Evolutionary conservation across 1,284 basidiomycete species (phyloP).

Genomic region (Ustilago vetiveriae): DNA sequence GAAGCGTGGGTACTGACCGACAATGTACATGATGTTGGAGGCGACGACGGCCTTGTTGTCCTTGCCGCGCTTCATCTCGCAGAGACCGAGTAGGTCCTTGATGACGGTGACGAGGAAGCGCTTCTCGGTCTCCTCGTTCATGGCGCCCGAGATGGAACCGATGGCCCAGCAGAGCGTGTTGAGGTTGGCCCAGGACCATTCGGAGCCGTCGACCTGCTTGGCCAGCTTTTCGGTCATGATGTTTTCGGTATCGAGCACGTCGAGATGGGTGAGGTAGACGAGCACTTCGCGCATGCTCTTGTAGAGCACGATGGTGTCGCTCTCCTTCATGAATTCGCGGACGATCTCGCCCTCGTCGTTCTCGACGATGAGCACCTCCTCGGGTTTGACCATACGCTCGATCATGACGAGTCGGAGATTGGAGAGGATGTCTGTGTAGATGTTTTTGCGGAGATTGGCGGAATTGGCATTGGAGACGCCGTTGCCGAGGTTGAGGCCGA

Average conservation of each 20-base stretch:
- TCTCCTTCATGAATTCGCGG: constrained; percentile 99
- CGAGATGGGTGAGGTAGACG: constrained; percentile 91
- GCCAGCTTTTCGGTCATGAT: constrained; percentile 88
- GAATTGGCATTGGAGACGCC: constrained; percentile 41
- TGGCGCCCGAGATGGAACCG: constrained; percentile 97
- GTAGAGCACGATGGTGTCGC: constrained; percentile 97
- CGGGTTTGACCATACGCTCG: constrained; percentile 99
- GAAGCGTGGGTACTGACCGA: constrained; percentile 99
- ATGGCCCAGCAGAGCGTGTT: constrained; percentile 99
- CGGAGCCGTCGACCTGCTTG: constrained; percentile 95
- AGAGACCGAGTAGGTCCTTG: constrained; percentile 94
- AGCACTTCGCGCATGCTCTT: constrained; percentile 98
- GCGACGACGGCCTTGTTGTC: constrained; percentile 99
- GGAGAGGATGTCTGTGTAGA: constrained; percentile 86
- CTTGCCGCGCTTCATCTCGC: constrained; percentile 98
- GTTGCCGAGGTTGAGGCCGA: constrained; percentile 78
- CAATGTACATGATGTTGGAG: constrained; percentile 99
- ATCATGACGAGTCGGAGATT: constrained; percentile 96
- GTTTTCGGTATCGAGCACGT: constrained; percentile 93
- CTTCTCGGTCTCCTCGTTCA: constrained; percentile 99
- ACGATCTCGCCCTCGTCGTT: constrained; percentile 99
- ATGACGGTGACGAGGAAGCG: constrained; percentile 99
- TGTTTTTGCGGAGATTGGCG: constrained; percentile 81
- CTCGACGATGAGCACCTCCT: constrained; percentile 93
- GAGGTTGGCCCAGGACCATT: constrained; percentile 99